Evolutionary conservation across 495 filamentous ascomycete species (phyloP).

Genomic region (Xylaria nigripes): DNA sequence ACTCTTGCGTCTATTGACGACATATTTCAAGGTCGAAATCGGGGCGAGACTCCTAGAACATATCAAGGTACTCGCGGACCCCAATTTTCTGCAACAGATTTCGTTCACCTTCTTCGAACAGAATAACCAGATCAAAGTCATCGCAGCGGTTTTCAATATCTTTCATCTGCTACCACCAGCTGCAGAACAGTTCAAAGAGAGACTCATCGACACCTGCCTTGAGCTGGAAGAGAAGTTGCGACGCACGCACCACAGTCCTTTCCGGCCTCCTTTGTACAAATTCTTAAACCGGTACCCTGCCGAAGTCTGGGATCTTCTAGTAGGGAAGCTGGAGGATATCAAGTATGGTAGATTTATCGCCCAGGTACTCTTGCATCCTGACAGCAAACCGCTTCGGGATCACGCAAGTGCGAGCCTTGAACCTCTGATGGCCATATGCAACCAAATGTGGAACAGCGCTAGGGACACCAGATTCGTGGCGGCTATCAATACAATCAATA

Average conservation of each 20-base stretch:
- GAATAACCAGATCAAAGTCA: constrained; percentile 80
- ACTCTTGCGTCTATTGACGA: constrained; percentile 81
- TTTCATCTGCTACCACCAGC: constrained; percentile 89
- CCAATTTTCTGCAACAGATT: constrained; percentile 69
- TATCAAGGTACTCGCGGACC: constrained; percentile 82
- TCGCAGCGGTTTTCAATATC: constrained; percentile 88
- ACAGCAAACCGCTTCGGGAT: constrained; percentile 65
- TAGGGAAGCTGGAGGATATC: constrained; percentile 65
- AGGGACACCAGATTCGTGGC: constrained; percentile 59
- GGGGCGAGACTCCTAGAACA: constrained; percentile 85
- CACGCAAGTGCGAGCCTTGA: constrained; percentile 67
- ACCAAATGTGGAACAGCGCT: constrained; percentile 48
- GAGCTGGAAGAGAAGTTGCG: constrained; percentile 80
- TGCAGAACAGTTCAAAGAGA: constrained; percentile 82
- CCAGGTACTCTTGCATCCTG: constrained; percentile 72
- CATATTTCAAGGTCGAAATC: constrained; percentile 99
- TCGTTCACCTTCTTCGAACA: constrained; percentile 93
- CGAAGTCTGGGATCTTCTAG: constrained; percentile 74
- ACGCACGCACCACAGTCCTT: constrained; percentile 86
- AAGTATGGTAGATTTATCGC: constrained; percentile 90
- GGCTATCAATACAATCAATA: constrained; percentile 79
- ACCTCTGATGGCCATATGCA: constrained; percentile 55
- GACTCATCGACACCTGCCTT: constrained; percentile 78
- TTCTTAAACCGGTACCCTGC: constrained; percentile 89
- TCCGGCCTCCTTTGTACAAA: constrained; percentile 84